Percentiles rank a stretch among this genome's conserved stretches.
Conservation (phyloP, 768 basidiomycete species). For the Tephrocybe sp. region DNA sequence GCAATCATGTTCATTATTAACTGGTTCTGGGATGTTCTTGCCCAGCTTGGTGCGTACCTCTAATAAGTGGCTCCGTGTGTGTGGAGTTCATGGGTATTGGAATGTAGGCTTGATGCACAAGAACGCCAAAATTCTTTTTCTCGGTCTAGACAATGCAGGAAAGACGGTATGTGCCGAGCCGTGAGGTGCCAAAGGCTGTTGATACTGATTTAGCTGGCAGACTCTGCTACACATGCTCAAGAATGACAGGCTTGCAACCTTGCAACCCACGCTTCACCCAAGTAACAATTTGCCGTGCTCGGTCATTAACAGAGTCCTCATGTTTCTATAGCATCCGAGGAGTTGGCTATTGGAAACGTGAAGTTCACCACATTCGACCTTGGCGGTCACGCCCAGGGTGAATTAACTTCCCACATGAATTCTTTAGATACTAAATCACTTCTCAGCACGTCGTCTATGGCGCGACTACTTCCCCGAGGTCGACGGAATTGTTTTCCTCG, state of each 20-base stretch:
- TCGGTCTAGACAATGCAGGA: constrained; percentile 98
- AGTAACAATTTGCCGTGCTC: constrained; percentile 51
- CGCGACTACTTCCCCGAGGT: constrained; percentile 99
- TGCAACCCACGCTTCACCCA: constrained; percentile 98
- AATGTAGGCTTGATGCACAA: constrained; percentile 82
- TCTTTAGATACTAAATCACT: not conserved
- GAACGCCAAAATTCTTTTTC: constrained; percentile 99
- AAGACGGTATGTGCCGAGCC: constrained; percentile 72
- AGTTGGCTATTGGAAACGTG: constrained; percentile 96
- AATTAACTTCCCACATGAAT: constrained; percentile 12
- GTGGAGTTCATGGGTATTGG: not conserved
- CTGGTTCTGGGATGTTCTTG: constrained; percentile 97
- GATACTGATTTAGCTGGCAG: constrained; percentile 36
- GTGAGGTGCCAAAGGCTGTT: not conserved
- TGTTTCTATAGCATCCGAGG: constrained; percentile 79
- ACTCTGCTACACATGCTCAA: constrained; percentile 98
- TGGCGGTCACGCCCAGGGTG: constrained; percentile 96
- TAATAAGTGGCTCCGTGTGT: not conserved
- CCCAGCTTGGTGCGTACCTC: constrained; percentile 74
- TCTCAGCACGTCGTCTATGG: constrained; percentile 91
- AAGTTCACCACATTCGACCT: constrained; percentile 99
- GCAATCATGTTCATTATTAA: constrained; percentile 76
- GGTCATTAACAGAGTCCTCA: constrained; percentile 11
- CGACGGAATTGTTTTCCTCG: constrained; percentile 97
- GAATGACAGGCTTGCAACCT: constrained; percentile 95